Evolutionary conservation across 805 yeast genomes (phyloP), one percentile per base, ranked within the genome.

Genomic region (Yarrowia sp.): DNA sequence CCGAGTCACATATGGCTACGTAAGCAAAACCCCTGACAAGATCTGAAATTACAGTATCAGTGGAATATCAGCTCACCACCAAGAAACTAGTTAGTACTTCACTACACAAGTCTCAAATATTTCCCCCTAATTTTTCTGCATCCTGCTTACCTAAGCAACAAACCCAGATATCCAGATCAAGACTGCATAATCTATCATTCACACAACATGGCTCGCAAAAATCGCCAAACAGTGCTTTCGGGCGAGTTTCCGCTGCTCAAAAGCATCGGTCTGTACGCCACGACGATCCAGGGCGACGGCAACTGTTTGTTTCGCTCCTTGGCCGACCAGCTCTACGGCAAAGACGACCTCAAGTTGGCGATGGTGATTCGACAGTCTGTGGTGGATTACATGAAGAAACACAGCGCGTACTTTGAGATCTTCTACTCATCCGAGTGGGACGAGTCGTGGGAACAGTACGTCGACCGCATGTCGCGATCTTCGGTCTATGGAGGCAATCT

Each of bases 221-320:
- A 25, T 14, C 47, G 61, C n/a, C 33, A 55, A 24, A 64, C 61
- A 16, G 64, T 46, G 4, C 16, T 49, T 14, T 33, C 56, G 10
- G 33, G 63, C 7, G 78, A 76, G 64, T 76, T 76, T 61, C 77
- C 78, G 1, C 60, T 74, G 6, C 68, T 76, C 35, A 67, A 63
- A 24, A 63, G 66, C 18, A 67, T 74, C 36, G 75, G 73, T 2
- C 67, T 76, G 4, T 73, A 74, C 62, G 77, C 78, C 1, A 61
- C 76, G 4, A 63, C 72, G 4, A 74, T 75, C 31, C 66, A 67
- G 21, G 80, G 78, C 7, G 79, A 76, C 62, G 79, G 79, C 19
- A 76, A 76, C 68, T 76, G 79, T 61, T 66, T 77, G n/a, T 76
- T 76, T 63, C 68, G 79, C 21, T 73, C 80, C 0, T 62, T 76